Base-by-base conservation (phyloP, 2,329 filamentous ascomycete species). In the Colletotrichum graminicola region DNA sequence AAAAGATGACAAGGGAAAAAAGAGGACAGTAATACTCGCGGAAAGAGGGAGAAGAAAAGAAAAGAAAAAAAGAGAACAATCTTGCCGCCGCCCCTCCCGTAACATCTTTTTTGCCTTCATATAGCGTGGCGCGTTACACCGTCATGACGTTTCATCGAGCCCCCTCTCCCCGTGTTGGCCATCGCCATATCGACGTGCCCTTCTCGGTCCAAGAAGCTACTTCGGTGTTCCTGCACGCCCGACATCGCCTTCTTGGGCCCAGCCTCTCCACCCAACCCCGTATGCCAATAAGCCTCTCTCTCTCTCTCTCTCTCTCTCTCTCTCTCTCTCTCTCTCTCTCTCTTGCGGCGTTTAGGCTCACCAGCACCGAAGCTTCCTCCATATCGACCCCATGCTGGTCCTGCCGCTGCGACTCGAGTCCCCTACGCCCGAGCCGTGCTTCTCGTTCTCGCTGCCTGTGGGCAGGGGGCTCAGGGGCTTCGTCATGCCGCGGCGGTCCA, bases 281-380 rank as follows among this genome's bases (percentile, higher is more conserved):
- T 41, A 16, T 41, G 39, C 39, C 2, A 18, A 1, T 23, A 23
- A 7, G 11, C 45, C n/a, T 3, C 45, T 3, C 45, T n/a, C 16
- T 4, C 41, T 16, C 39, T 41, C 7, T 45, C 43, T 8, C 43
- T 4, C 18, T 7, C 18, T 45, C 43, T 7, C 3, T 16, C 23
- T 3, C 45, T n/a, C 16, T 4, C 41, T 16, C 39, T 41, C 7
- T 45, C 43, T 8, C 43, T 4, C 18, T 7, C 18, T 45, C 43
- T 7, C 3, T 16, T 14, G n/a, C 14, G 23, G 14, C 23, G 23
- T 29, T 29, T 16, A 16, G 11, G n/a, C 45, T 70, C 62, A 90
- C 88, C 88, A 90, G 74, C 83, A 91, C 77, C 87, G 80, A 75
- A 89, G 76, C 76, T 82, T 87, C 79, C 81, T 87, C 88, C 87